A percentile compares a stretch with the other conserved stretches of the same genome.
phyloP scores from a whole-genome alignment of 208 protist species.

The Angomonas deanei region DNA sequence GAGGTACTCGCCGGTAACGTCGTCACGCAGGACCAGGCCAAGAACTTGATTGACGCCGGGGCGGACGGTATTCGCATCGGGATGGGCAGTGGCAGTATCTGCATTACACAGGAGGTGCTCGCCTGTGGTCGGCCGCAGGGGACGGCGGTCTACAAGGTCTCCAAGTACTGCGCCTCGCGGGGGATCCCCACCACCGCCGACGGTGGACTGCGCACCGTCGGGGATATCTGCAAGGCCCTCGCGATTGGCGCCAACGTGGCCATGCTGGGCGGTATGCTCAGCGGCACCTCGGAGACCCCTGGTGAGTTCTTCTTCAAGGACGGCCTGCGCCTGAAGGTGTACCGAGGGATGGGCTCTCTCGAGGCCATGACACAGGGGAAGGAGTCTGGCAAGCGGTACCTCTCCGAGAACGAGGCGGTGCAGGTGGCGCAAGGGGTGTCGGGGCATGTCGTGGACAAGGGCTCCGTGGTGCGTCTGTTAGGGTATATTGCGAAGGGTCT shows the following conservation, averaged over 20 bases:
- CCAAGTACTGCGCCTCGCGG: slow-evolving; percentile 74
- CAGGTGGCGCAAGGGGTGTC: slow-evolving; percentile 92
- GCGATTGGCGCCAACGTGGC: slow-evolving; percentile 86
- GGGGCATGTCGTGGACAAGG: slow-evolving; percentile 91
- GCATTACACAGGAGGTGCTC: slow-evolving; percentile 96
- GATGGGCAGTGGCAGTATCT: slow-evolving; percentile 98
- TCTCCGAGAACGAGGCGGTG: slow-evolving; percentile 86
- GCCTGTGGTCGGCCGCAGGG: slow-evolving; percentile 94
- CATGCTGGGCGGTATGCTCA: slow-evolving; percentile 91
- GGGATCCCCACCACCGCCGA: slow-evolving; percentile 94
- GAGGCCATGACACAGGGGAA: slow-evolving; percentile 93
- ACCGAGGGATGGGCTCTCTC: slow-evolving; percentile 95
- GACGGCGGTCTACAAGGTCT: slow-evolving; percentile 94
- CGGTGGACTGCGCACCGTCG: slow-evolving; percentile 90
- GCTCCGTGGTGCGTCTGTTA: slow-evolving; percentile 75
- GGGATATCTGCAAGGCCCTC: slow-evolving; percentile 95
- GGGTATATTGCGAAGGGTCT: slow-evolving; percentile 90
- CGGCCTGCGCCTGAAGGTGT: slow-evolving; percentile 92
- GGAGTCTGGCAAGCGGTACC: slow-evolving; percentile 85
- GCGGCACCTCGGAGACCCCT: slow-evolving; percentile 89
- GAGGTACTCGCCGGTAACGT: slow-evolving; percentile 96
- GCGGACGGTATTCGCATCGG: slow-evolving; percentile 96
- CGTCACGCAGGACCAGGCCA: slow-evolving; percentile 94
- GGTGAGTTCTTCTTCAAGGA: slow-evolving; percentile 92
- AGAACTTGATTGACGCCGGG: slow-evolving; percentile 95